phyloP scores from a whole-genome alignment of 352 stramenopile species.

The Pythium myriotylum region DNA sequence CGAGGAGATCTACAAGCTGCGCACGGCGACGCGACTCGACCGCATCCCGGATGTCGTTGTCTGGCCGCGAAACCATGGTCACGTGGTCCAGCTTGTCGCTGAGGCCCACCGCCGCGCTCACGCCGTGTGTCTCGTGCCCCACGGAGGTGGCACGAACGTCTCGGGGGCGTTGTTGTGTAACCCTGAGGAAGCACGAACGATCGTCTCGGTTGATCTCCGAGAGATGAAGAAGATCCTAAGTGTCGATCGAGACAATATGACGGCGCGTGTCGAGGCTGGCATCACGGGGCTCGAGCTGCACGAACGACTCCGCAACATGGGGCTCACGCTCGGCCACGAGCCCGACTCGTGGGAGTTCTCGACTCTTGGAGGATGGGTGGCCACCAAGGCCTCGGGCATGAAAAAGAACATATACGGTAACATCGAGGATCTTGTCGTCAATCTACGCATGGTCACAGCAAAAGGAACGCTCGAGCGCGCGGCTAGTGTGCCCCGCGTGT shows the following conservation, averaged over 20 bases:
- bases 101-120: constrained; percentile 56
- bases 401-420: constrained; percentile 95
- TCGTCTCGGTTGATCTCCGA: constrained; percentile 95
- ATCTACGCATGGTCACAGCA: constrained; percentile 77
- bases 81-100: constrained; percentile 85
- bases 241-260: constrained; percentile 88
- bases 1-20: constrained; percentile 67
- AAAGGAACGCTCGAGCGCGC: constrained; percentile 57
- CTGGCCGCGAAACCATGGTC: constrained; percentile 79
- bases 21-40: constrained; percentile 42
- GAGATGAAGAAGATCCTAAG: constrained; percentile 78
- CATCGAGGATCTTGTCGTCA: constrained; percentile 93
- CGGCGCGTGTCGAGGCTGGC: constrained; percentile 86
- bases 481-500: constrained; percentile 71
- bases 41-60: constrained; percentile 92
- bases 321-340: constrained; percentile 92
- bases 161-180: constrained; percentile 67
- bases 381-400: constrained; percentile 93
- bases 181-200: constrained; percentile 76
- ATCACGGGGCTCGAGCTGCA: constrained; percentile 91
- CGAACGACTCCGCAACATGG: constrained; percentile 77
- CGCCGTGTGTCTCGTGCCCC: constrained; percentile 92
- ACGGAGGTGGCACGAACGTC: constrained; percentile 94
- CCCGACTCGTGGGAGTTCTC: constrained; percentile 95
- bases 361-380: constrained; percentile 92